Conservation (phyloP, 2,329 filamentous ascomycete species). For the Akanthomyces muscarius region DNA sequence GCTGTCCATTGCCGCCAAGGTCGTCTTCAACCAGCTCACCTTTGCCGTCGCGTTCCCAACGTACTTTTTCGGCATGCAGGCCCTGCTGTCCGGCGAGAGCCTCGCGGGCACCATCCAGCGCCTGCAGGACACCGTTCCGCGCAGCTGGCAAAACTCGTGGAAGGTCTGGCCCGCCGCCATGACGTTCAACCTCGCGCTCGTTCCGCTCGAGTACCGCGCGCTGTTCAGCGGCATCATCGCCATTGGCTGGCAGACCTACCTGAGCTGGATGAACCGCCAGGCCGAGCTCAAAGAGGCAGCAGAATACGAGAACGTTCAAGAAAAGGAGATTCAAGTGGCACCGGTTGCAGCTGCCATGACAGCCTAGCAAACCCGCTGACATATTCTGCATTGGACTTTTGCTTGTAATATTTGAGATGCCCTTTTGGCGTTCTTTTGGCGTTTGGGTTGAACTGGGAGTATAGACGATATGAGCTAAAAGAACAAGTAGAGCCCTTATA, state of each 20-base stretch:
- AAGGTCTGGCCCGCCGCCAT: constrained; percentile 89
- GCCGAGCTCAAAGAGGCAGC: constrained; percentile 50
- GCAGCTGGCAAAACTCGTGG: constrained; percentile 70
- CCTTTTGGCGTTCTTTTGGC: neutral
- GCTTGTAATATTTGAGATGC: too few species aligned
- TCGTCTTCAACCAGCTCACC: constrained; percentile 70
- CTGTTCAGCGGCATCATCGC: constrained; percentile 76
- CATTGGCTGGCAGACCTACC: constrained; percentile 89
- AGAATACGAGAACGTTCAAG: neutral
- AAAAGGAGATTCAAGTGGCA: neutral
- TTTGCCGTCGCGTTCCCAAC: constrained; percentile 83
- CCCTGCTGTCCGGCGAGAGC: constrained; percentile 65
- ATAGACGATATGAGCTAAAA: too few species aligned
- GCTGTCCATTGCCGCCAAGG: constrained; percentile 70
- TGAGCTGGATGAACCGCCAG: constrained; percentile 72
- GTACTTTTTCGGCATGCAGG: constrained; percentile 80
- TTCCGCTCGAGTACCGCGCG: constrained; percentile 73
- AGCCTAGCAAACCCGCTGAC: neutral
- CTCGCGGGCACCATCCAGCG: constrained; percentile 63
- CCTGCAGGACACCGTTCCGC: constrained; percentile 70
- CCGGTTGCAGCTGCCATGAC: neutral
- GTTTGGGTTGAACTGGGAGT: neutral
- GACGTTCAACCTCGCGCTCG: constrained; percentile 80
- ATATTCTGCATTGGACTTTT: too few species aligned
- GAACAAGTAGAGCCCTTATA: too few species aligned